phyloP scores from a whole-genome alignment of 148 eudicot genomes.

The Rhododendron simsii region DNA sequence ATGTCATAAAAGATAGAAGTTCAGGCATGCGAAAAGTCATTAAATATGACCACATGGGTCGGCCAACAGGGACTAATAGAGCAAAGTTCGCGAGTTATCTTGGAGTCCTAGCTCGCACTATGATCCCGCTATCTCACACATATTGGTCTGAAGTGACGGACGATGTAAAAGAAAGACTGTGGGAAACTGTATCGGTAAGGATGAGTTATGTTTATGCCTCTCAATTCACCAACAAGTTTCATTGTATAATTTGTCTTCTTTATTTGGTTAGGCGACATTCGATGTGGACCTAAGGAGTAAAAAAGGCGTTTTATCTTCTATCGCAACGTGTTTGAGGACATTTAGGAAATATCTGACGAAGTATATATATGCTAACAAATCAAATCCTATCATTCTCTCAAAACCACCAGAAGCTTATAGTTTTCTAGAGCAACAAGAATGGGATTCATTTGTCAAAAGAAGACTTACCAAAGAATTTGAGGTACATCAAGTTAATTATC shows the following conservation, averaged over 20 bases:
- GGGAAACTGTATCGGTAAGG: not conserved
- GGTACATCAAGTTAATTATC: not conserved
- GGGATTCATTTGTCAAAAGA: not conserved
- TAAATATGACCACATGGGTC: too few species aligned
- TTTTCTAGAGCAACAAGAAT: not conserved
- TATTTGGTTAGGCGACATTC: not conserved
- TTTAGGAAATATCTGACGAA: not conserved
- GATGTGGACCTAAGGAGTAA: not conserved
- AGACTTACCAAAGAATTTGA: not conserved
- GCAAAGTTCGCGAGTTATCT: too few species aligned
- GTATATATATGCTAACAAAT: not conserved
- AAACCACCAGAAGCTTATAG: not conserved
- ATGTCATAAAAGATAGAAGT: too few species aligned
- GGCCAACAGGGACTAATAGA: too few species aligned
- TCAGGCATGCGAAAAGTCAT: too few species aligned
- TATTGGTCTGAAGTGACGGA: not conserved
- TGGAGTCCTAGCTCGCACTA: not conserved
- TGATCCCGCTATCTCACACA: not conserved
- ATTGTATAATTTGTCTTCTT: not conserved
- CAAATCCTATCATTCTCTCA: not conserved
- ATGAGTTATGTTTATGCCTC: not conserved
- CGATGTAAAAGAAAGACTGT: not conserved
- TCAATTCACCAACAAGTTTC: not conserved
- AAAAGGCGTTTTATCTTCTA: not conserved
- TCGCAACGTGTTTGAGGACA: not conserved